phyloP scores from a whole-genome alignment of 768 basidiomycete species.

The Tricholoma flavovirens region DNA sequence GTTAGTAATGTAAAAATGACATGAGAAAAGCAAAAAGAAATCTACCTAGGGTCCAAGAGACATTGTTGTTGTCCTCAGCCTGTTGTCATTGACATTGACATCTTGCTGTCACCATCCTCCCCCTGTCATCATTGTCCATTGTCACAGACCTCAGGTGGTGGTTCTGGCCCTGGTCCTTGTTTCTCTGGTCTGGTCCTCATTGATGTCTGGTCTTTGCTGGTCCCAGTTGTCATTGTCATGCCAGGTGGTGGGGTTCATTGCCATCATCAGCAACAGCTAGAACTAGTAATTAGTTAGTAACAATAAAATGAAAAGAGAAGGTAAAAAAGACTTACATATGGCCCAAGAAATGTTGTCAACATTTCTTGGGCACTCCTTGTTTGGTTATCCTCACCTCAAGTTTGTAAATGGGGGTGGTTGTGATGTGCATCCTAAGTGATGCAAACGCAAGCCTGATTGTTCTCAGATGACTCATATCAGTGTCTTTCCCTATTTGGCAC shows the following conservation, averaged over 20 bases:
- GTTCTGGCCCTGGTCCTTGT: background rate
- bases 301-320: background rate
- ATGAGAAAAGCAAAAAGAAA: too few relatives aligned
- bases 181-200: background rate
- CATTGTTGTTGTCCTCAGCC: background rate
- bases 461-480: constrained; percentile 19
- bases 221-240: background rate
- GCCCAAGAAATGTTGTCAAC: background rate
- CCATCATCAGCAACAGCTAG: background rate
- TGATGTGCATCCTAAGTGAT: background rate
- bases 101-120: background rate
- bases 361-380: background rate
- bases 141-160: background rate
- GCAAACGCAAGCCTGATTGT: constrained; percentile 21
- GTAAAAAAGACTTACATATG: background rate
- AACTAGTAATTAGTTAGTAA: background rate
- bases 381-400: background rate
- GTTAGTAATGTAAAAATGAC: too few relatives aligned
- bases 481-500: constrained; percentile 8
- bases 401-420: background rate
- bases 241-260: background rate
- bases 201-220: background rate
- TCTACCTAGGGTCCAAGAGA: too few relatives aligned
- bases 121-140: background rate
- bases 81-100: background rate